Evolutionary conservation across 495 filamentous ascomycete genomes (phyloP), one percentile per base, ranked within the genome.

Genomic region (Ascobolus immersus): DNA sequence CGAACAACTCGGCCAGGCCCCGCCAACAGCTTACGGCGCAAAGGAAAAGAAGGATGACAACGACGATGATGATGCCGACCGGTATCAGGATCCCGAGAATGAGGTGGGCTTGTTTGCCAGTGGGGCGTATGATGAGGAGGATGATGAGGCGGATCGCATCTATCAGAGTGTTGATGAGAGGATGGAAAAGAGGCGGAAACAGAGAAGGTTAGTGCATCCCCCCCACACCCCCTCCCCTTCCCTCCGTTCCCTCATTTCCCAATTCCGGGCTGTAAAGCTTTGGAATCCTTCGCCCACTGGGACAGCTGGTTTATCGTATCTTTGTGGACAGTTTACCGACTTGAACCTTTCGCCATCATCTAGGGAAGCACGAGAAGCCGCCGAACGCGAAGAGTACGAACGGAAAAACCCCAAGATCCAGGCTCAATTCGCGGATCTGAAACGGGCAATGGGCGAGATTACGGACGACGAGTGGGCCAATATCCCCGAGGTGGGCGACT

Each of bases 401-500:
- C 67, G 70, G 28, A 77, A 92, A 49, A 94, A 94, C 50, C 86
- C 86, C 4, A 99, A 94, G 54, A 94, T 99, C 33, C 80, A 91
- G 55, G 81, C 93, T 44, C 86, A 94, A 50, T 99, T 99, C 49
- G 81, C 81, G 50, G 89, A 92, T 43, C 59, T 93, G 28, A 99
- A 94, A 54, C 63, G 89, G 45, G 78, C 75, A 2, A 62, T 99
- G 17, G 75, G 73, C 21, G 73, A 70, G 11, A 71, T 99, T 32
- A 78, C 74, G 35, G 86, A 93, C 55, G 84, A 94, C 33, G 82
- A 93, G 39, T 99, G 86, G 86, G 81, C 81, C 26, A 82, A 71
- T 39, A 60, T 99, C 19, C 86, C 86, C 5, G 86, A 99, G 43
- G 81, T 91, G 23, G 86, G 86, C 36, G 86, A 99, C 52, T 64